A percentile compares a stretch with the other conserved stretches of the same genome.
Evolutionary conservation across 2,329 filamentous ascomycete species (phyloP).

Genomic region (Microcyclospora pomicola): DNA sequence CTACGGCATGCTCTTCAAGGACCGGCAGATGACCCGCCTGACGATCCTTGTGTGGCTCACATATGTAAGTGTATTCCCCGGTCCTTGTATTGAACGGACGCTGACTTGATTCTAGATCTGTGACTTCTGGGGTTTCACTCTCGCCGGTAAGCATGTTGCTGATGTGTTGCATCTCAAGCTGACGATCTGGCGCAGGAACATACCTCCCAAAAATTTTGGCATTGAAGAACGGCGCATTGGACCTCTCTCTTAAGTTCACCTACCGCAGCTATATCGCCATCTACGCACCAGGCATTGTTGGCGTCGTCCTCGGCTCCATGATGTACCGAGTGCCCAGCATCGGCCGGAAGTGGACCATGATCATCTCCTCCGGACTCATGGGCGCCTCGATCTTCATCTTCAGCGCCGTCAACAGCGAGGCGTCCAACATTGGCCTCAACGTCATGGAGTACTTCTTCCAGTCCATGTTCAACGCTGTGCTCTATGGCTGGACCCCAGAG

Average conservation of each 20-base stretch:
- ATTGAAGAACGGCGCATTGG: conserved; percentile 35
- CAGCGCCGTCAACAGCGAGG: conserved; percentile 30
- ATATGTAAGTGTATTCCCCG: conserved; percentile 24
- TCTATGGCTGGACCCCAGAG: conserved; percentile 40
- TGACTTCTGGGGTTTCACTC: conserved; percentile 38
- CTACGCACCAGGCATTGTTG: conserved; percentile 39
- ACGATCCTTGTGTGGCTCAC: conserved; percentile 38
- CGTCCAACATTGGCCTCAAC: conserved; percentile 36
- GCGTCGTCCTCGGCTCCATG: conserved; percentile 36
- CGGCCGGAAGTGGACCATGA: conserved; percentile 34
- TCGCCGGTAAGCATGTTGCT: conserved; percentile 24
- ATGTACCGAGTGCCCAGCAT: conserved; percentile 33
- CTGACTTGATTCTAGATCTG: conserved; percentile 11
- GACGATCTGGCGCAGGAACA: conserved; percentile 20
- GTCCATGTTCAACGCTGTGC: conserved; percentile 37
- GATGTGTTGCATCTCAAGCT: background rate
- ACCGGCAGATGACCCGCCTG: conserved; percentile 28
- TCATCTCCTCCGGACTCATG: conserved; percentile 31
- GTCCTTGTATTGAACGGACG: too few species aligned
- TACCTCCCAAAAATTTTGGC: conserved; percentile 39
- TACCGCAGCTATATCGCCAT: conserved; percentile 43
- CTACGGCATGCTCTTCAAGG: conserved; percentile 34
- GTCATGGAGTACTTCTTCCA: conserved; percentile 42
- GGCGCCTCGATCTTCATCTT: conserved; percentile 33
- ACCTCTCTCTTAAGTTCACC: conserved; percentile 32